Evolutionary conservation across 306 rosid genomes (phyloP).

Genomic region (Senna tora): DNA sequence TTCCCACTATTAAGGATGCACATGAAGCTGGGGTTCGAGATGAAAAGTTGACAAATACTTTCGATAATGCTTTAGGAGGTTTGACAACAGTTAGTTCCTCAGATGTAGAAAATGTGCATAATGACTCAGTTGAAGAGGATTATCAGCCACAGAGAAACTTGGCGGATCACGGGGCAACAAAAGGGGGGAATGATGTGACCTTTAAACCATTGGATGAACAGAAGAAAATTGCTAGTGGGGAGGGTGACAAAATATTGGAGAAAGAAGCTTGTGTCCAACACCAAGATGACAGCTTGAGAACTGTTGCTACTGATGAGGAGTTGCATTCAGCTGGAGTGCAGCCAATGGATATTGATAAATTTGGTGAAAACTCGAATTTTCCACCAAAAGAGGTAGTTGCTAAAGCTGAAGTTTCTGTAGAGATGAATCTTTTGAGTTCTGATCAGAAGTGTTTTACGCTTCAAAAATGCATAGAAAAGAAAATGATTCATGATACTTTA

Average conservation of each 20-base stretch:
- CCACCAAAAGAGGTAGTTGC: slow-evolving; percentile 34
- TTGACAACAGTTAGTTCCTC: slow-evolving; percentile 36
- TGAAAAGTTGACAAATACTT: slow-evolving; percentile 30
- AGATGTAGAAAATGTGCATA: slow-evolving; percentile 39
- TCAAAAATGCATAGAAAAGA: slow-evolving; percentile 23
- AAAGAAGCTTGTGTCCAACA: slow-evolving; percentile 12
- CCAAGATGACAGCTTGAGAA: slow-evolving; percentile 26
- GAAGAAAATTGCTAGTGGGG: slow-evolving; percentile 32
- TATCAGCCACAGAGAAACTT: slow-evolving; percentile 35
- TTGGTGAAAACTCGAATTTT: slow-evolving; percentile 25
- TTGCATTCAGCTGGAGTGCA: slow-evolving; percentile 39
- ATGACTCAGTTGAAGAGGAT: slow-evolving; percentile 36
- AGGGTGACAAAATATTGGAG: slow-evolving; percentile 38
- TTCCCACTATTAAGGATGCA: slow-evolving; percentile 15
- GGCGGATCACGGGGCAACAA: slow-evolving; percentile 32
- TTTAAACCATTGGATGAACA: slow-evolving; percentile 41
- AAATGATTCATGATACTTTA: background rate
- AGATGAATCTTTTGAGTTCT: slow-evolving; percentile 31
- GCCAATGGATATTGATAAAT: slow-evolving; percentile 39
- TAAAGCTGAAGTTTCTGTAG: slow-evolving; percentile 39
- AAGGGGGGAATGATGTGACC: slow-evolving; percentile 37
- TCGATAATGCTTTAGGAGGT: slow-evolving; percentile 42
- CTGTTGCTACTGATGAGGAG: slow-evolving; percentile 23
- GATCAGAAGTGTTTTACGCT: slow-evolving; percentile 28
- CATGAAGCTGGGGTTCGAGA: slow-evolving; percentile 37